Evolutionary conservation across 2,329 filamentous ascomycete genomes (phyloP).

Genomic region (Pseudopyrenochaeta lycopersici): DNA sequence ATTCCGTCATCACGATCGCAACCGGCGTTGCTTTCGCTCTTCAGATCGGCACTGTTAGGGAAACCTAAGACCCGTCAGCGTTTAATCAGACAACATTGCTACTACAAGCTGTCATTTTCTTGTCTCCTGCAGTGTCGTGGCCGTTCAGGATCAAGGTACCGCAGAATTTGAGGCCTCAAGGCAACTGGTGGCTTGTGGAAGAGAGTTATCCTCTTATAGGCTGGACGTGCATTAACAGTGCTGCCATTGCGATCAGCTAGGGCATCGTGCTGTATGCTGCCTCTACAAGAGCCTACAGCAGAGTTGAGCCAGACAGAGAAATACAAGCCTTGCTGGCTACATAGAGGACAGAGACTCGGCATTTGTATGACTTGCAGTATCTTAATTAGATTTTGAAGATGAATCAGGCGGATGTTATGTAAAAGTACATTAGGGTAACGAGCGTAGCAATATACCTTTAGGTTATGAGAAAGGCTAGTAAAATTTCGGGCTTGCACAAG

Average conservation of each 20-base stretch:
- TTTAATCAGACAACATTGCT: conserved; percentile 1
- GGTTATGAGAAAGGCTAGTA: neutral
- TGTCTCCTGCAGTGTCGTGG: conserved; percentile 2
- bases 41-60: neutral
- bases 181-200: neutral
- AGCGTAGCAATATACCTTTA: neutral
- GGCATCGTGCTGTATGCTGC: conserved; percentile 4
- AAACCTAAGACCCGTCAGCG: neutral
- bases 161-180: conserved; percentile 1
- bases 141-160: conserved; percentile 3
- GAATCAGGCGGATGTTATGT: neutral
- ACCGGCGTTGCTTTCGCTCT: conserved; percentile 1
- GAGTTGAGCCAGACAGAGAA: neutral
- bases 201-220: conserved; percentile 9
- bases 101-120: neutral
- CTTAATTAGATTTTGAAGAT: neutral
- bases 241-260: conserved; percentile 1
- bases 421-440: neutral
- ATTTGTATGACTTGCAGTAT: neutral
- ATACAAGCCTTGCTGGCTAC: neutral
- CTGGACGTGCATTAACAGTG: conserved; percentile 6
- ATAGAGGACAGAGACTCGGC: neutral
- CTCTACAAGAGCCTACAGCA: neutral
- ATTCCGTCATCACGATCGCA: conserved; percentile 2
- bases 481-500: neutral